Base-by-base conservation (phyloP, 768 basidiomycete genomes). In the Strobilomyces dryophilus region DNA sequence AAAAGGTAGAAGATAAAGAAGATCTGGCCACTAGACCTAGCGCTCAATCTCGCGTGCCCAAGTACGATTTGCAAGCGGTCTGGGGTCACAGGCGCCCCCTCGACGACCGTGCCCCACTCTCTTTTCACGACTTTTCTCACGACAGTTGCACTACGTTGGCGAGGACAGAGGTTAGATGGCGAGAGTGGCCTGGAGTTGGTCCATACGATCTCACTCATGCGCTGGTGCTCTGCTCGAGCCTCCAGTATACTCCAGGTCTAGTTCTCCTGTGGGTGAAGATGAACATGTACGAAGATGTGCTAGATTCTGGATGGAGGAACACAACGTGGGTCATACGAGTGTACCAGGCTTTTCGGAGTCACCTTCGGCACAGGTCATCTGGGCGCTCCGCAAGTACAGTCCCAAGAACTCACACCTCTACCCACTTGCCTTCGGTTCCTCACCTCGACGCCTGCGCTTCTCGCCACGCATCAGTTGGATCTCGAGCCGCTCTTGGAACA, bases 201-300 rank as follows among this genome's bases (percentile, higher is more conserved):
- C n/a, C n/a, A n/a, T n/a, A n/a, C n/a, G n/a, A n/a, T n/a, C n/a
- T n/a, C n/a, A n/a, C n/a, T n/a, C n/a, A n/a, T 27, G 97, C 95
- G 4, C 75, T 98, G n/a, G 89, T 99, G 36, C 78, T 99, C 2
- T 98, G 95, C 71, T 92, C 94, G 7, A 91, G 85, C 26, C 79
- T 81, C 36, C 77, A 74, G 12, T 97, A 93, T 61, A 93, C 85
- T 0, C 80, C 82, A 0, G 97, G 97, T 1, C 78, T 95, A 11
- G 88, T 98, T 3, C 71, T 89, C 5, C 76, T 98, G 3, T 98
- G 94, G 91, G 95, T 97, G 72, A 84, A 81, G 55, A 76, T 94
- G 73, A 93, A 89, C 8, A 95, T 95, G 95, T 91, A 92, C 66
- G 95, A 98, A 61, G 95, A 97, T 59, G 85, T 98, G 45, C 66